Conservation (phyloP, 768 basidiomycete species). For the Calocera cornea region DNA sequence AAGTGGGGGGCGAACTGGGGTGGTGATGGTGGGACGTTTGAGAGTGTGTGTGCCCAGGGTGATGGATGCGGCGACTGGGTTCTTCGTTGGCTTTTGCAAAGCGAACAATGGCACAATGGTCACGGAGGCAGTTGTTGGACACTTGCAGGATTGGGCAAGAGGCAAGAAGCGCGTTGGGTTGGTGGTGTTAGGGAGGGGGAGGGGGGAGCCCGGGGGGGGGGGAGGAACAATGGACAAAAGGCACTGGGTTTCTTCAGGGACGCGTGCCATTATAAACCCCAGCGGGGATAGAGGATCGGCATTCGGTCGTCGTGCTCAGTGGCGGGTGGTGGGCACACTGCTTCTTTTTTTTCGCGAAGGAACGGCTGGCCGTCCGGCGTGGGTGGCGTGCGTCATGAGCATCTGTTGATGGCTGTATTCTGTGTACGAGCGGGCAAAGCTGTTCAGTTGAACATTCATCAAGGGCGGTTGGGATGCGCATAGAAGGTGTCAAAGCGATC, state of each 20-base stretch:
- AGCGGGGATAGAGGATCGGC: too few species aligned
- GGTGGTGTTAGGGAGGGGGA: not conserved
- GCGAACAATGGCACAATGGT: not conserved
- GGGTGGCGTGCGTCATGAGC: not conserved
- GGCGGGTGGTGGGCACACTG: not conserved
- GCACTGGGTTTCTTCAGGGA: not conserved
- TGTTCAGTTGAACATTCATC: not conserved
- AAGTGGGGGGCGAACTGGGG: not conserved
- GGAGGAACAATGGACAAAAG: slow-evolving; percentile 2
- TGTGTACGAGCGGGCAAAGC: not conserved
- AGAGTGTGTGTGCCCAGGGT: not conserved
- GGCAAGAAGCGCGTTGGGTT: not conserved
- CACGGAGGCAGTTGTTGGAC: not conserved
- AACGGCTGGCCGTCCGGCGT: not conserved
- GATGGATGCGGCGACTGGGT: not conserved
- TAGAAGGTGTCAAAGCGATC: not conserved
- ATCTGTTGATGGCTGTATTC: not conserved
- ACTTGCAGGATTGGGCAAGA: not conserved
- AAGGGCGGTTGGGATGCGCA: not conserved
- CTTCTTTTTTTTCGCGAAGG: not conserved
- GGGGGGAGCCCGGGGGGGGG: not conserved
- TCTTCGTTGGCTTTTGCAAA: not conserved
- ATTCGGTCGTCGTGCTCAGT: too few species aligned
- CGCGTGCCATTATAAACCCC: not conserved
- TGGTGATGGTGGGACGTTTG: not conserved